Evolutionary conservation across 2,329 filamentous ascomycete species (phyloP).

Genomic region (Ascochyta lentis): DNA sequence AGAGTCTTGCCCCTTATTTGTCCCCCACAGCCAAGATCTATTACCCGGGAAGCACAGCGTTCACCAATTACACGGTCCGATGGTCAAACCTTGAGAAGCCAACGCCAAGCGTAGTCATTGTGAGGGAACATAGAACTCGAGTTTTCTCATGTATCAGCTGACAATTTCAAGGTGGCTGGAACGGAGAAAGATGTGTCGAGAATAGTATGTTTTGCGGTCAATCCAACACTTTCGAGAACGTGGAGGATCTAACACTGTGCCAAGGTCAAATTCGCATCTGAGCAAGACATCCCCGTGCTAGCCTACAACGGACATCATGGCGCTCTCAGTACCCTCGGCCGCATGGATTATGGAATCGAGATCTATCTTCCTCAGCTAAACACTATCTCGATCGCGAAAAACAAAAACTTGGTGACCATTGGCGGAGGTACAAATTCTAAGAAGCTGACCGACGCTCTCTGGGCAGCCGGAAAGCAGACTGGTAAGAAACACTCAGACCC

Average conservation of each 20-base stretch:
- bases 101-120: slow-evolving; percentile 27
- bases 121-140: neutral
- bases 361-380: slow-evolving; percentile 58
- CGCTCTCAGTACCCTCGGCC: slow-evolving; percentile 56
- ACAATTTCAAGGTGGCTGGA: slow-evolving; percentile 6
- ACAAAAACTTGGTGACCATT: slow-evolving; percentile 57
- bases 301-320: slow-evolving; percentile 62
- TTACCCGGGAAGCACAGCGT: slow-evolving; percentile 20
- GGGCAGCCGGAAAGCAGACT: slow-evolving; percentile 60
- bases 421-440: slow-evolving; percentile 58
- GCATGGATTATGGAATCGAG: slow-evolving; percentile 59
- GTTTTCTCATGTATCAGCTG: too few species aligned
- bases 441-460: slow-evolving; percentile 56
- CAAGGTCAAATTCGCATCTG: slow-evolving; percentile 59
- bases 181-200: slow-evolving; percentile 29
- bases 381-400: slow-evolving; percentile 51
- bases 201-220: slow-evolving; percentile 21
- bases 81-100: slow-evolving; percentile 31
- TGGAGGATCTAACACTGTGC: neutral
- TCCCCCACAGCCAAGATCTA: slow-evolving; percentile 27
- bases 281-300: slow-evolving; percentile 58
- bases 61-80: slow-evolving; percentile 21
- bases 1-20: slow-evolving; percentile 22
- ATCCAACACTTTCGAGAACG: neutral
- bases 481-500: slow-evolving; percentile 33